Percentiles rank a stretch among this genome's conserved stretches.
These are phyloP conservation scores for Zygosaccharomyces kombuchaensis DNA, from an alignment of 805 yeast species.

Conservation along the genomic window DNA sequence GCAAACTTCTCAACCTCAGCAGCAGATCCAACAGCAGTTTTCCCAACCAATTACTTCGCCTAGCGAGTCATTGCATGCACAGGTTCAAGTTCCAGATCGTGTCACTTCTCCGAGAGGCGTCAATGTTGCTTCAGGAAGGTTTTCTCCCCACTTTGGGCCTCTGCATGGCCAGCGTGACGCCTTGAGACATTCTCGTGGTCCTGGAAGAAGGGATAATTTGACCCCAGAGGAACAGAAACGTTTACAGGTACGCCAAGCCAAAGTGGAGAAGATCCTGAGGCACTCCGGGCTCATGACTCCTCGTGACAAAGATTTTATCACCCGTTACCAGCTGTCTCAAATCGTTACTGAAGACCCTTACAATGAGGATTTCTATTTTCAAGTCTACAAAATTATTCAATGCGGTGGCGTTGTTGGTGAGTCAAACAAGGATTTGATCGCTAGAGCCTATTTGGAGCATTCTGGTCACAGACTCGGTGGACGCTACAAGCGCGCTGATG, in stretches of 20 bases:
- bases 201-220: slow-evolving; percentile 40
- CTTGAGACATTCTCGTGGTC: slow-evolving; percentile 20
- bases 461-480: slow-evolving; percentile 90
- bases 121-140: background rate
- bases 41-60: background rate
- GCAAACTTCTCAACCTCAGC: slow-evolving; percentile 1
- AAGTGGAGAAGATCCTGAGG: slow-evolving; percentile 68
- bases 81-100: slow-evolving; percentile 2
- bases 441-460: slow-evolving; percentile 85
- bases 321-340: slow-evolving; percentile 90
- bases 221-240: slow-evolving; percentile 71
- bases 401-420: slow-evolving; percentile 40
- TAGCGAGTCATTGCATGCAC: slow-evolving; percentile 1
- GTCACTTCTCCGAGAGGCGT: slow-evolving; percentile 6
- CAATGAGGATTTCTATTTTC: slow-evolving; percentile 94
- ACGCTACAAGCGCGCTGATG: slow-evolving; percentile 75
- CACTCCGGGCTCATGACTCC: slow-evolving; percentile 96
- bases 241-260: slow-evolving; percentile 63
- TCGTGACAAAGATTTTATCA: slow-evolving; percentile 91
- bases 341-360: slow-evolving; percentile 96
- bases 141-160: slow-evolving; percentile 7
- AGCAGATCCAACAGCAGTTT: background rate
- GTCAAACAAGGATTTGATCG: slow-evolving; percentile 70
- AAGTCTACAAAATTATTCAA: slow-evolving; percentile 77
- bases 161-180: slow-evolving; percentile 14